Base-by-base conservation (phyloP, 495 filamentous ascomycete species). In the Hyaloscypha finlandica region DNA sequence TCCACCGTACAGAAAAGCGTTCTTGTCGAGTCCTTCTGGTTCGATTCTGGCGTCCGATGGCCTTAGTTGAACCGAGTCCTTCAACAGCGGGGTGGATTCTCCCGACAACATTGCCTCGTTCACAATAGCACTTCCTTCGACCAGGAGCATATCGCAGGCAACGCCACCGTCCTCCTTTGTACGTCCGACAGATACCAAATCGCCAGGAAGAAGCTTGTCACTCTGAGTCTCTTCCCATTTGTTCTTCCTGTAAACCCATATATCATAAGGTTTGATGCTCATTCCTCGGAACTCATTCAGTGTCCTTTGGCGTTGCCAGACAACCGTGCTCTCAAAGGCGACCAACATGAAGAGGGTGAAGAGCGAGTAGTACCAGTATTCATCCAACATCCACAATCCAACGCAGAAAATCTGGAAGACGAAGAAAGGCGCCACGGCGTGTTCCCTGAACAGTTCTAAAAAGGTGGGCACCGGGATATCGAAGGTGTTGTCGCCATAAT, bases 311-410 rank as follows among this genome's bases (percentile, higher is more conserved):
- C 95, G 88, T 81, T 99, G 95, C 95, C 95, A 99, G 12, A 99
- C 95, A 20, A 99, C 95, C 8, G 95, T 99, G 77, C 94, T 97
- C 81, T 99, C 95, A 74, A 99, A 99, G 55, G 86, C 90, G 67
- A 98, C 90, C 39, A 99, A 88, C 95, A 98, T 98, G 81, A 97
- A 94, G 25, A 98, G 88, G 2, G 95, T 98, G 75, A 99, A 99
- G 14, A 99, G 84, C 67, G 95, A 99, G 77, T 98, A 99, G 80
- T 99, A 99, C 95, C 95, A 99, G 80, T 97, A 98, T 79, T 99
- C 95, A 77, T 99, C 95, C 77, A 99, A 77, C 89, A 97, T 92
- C 95, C 95, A 99, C 67, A 99, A 81, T 32, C 96, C 95, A 64
- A 99, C 95, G 70, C 96, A 98, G 82, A 99, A 99, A 51, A 99